Percentiles rank a stretch among this genome's conserved stretches.
phyloP scores from a whole-genome alignment of 768 basidiomycete genomes.

The Lentinula detonsa region DNA sequence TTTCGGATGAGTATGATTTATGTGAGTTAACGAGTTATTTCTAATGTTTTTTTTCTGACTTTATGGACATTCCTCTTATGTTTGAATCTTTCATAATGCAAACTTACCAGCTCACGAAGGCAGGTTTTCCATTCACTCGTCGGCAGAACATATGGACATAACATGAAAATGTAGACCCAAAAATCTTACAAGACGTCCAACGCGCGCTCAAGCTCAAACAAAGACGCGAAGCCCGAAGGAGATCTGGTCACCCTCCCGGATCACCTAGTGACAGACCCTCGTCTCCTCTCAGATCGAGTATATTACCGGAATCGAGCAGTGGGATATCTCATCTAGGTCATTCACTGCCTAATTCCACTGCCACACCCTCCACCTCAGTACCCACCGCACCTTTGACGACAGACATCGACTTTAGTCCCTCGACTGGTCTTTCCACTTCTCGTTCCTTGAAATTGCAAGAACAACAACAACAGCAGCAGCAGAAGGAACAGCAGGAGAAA shows the following conservation, averaged over 20 bases:
- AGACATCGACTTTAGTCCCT: constrained; percentile 70
- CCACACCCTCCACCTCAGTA: constrained; percentile 20
- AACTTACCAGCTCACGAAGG: constrained; percentile 62
- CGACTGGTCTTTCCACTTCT: constrained; percentile 34
- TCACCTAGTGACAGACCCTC: neutral
- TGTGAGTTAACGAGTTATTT: constrained; percentile 37
- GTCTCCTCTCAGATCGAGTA: neutral
- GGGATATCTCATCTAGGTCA: neutral
- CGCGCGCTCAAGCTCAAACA: constrained; percentile 70
- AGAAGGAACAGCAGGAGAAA: no score
- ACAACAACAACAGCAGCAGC: no score
- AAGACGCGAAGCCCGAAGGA: constrained; percentile 62
- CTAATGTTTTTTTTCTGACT: constrained; percentile 7
- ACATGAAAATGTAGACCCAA: constrained; percentile 49
- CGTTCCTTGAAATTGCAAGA: no score
- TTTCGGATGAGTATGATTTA: constrained; percentile 76
- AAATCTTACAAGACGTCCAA: constrained; percentile 75
- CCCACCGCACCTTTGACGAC: constrained; percentile 15
- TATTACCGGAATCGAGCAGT: neutral
- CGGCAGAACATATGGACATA: neutral
- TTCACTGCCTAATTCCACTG: neutral
- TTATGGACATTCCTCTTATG: neutral
- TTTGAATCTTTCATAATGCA: neutral
- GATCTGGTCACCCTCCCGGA: constrained; percentile 13
- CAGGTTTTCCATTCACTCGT: constrained; percentile 22